Conservation (phyloP, 805 yeast genomes). For the Metschnikowia cubensis region DNA sequence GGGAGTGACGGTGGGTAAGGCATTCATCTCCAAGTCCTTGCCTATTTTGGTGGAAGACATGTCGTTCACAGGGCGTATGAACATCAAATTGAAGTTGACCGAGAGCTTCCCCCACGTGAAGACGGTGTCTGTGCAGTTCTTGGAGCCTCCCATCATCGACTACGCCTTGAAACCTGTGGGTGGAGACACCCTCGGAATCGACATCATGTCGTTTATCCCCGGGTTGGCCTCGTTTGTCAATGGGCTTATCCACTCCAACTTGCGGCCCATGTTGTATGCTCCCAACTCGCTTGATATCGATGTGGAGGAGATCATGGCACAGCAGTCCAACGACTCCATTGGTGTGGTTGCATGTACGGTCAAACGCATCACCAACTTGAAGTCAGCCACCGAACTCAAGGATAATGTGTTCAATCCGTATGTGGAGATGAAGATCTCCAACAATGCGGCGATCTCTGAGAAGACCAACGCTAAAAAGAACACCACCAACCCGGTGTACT, state of each 20-base stretch:
- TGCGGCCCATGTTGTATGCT: slow-evolving; percentile 76
- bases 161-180: slow-evolving; percentile 83
- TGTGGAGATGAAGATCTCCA: slow-evolving; percentile 37
- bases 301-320: slow-evolving; percentile 66
- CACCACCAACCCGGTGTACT: slow-evolving; percentile 58
- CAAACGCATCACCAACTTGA: slow-evolving; percentile 49
- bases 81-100: slow-evolving; percentile 56
- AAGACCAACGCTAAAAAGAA: slow-evolving; percentile 56
- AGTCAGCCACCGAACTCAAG: slow-evolving; percentile 39
- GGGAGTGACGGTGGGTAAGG: slow-evolving; percentile 79
- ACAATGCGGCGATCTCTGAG: slow-evolving; percentile 42
- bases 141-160: slow-evolving; percentile 76
- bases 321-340: slow-evolving; percentile 59
- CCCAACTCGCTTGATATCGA: slow-evolving; percentile 77
- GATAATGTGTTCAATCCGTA: slow-evolving; percentile 51
- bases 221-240: slow-evolving; percentile 73
- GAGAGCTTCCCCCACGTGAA: slow-evolving; percentile 76
- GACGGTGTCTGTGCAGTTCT: slow-evolving; percentile 62
- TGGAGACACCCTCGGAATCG: slow-evolving; percentile 84
- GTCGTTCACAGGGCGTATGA: slow-evolving; percentile 68
- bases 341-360: slow-evolving; percentile 68
- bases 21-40: slow-evolving; percentile 67
- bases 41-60: slow-evolving; percentile 81
- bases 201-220: slow-evolving; percentile 79
- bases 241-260: slow-evolving; percentile 60